Evolutionary conservation across 1,284 basidiomycete genomes (phyloP), one percentile per base, ranked within the genome.

Genomic region (Austropuccinia psidii): DNA sequence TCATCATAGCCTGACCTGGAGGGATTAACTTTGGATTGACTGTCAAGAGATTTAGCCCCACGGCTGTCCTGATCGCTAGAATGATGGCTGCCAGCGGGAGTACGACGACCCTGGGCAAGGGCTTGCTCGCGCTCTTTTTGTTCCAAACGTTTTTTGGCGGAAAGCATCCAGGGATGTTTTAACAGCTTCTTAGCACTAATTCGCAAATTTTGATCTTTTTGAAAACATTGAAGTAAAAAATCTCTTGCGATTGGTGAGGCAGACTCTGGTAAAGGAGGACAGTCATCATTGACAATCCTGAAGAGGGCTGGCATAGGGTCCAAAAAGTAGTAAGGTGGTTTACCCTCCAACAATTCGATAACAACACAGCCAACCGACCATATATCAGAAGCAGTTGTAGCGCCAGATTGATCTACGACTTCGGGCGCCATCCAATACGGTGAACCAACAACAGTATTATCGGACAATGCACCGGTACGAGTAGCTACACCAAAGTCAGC

Each of bases 381-480:
- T 61, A 98, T 93, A 82, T 98, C 95, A 47, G 93, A 96, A 19
- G 95, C 90, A 0, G 94, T 96, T 0, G 92, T 95, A 35, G 95
- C 94, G 47, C 95, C 95, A 45, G 89, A 90, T 81, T 98, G 95
- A 78, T 96, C 93, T 74, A 98, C 96, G 47, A 98, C 91, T 81
- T 98, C 94, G 2, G 94, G 94, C 19, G 94, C 94, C 94, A 97
- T 98, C 94, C 94, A 98, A 80, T 97, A 98, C 6, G 94, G 94
- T 77, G 91, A 94, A 17, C 93, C 94, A 41, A 97, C 94, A 3
- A 98, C 93, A 19, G 91, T 90, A 78, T 89, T 90, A 79, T 93
- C 90, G 60, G 85, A 86, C 24, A 87, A 86, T 11, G 85, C 87
- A n/a, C 86, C 86, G 0, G 76, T 78, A 1, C 76, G 75, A 1